Conservation (phyloP, 1,139 yeast species). For the Yamadazyma sp. region DNA sequence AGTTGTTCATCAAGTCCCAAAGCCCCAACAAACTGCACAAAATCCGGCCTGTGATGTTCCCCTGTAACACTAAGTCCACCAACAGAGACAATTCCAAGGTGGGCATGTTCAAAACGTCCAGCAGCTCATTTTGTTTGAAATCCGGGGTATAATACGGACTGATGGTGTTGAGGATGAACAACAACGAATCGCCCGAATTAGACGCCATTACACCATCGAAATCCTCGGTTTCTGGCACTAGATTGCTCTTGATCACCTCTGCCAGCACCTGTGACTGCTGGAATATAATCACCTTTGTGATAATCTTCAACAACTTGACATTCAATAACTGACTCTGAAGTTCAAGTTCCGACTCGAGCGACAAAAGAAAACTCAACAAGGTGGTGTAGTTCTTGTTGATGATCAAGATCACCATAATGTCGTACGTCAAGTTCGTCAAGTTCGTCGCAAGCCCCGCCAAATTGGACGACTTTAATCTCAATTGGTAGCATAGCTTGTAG, state of each 20-base stretch:
- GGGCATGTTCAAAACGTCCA: slow-evolving; percentile 3
- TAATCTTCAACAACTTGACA: slow-evolving; percentile 20
- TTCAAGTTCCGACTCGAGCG: slow-evolving; percentile 13
- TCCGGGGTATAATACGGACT: slow-evolving; percentile 16
- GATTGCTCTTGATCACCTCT: slow-evolving; percentile 1
- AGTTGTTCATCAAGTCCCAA: slow-evolving; percentile 32
- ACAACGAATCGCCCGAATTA: slow-evolving; percentile 16
- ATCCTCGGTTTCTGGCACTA: neutral
- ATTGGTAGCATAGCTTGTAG: slow-evolving; percentile 41
- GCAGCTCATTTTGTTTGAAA: slow-evolving; percentile 2
- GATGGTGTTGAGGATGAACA: slow-evolving; percentile 20
- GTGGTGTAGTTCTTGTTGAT: slow-evolving; percentile 33
- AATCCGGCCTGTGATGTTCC: slow-evolving; percentile 27
- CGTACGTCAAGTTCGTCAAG: slow-evolving; percentile 36
- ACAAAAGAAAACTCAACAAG: slow-evolving; percentile 26
- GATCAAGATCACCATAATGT: slow-evolving; percentile 30
- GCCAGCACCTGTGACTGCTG: slow-evolving; percentile 7
- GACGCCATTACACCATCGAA: neutral
- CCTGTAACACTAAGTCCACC: slow-evolving; percentile 18
- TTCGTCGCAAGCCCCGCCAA: no score
- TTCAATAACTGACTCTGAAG: slow-evolving; percentile 20
- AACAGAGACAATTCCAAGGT: slow-evolving; percentile 14
- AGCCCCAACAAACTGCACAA: slow-evolving; percentile 32
- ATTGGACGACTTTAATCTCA: slow-evolving; percentile 22
- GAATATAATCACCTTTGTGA: slow-evolving; percentile 17